Base-by-base conservation (phyloP, 2,329 filamentous ascomycete species). In the Cercospora janseana region DNA sequence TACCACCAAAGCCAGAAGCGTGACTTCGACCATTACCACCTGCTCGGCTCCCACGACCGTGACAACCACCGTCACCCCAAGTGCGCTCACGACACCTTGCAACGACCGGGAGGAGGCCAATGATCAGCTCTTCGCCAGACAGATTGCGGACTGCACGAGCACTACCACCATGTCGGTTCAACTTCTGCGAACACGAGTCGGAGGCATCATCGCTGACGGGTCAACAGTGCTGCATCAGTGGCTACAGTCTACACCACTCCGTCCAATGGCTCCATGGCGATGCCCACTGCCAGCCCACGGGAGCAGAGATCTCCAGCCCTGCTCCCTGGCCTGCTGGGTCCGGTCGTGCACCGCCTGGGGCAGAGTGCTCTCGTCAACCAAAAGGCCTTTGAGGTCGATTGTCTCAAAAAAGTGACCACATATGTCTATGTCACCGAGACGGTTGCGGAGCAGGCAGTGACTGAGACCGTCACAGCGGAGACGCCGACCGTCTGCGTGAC, bases 181-280 rank as follows among this genome's bases (percentile, higher is more conserved):
- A 26, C 15, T 3, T 4, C 20, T n/a, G 2, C 21, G n/a, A 10
- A 20, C 24, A 8, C n/a, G 6, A n/a, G 31, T 12, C 15, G 9
- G 10, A 20, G 18, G 20, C 26, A 23, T n/a, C n/a, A n/a, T 24
- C 28, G 37, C 44, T 44, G n/a, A 47, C 15, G 20, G 9, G 1
- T 3, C 9, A 31, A n/a, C 32, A 60, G 57, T 7, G 49, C 48
- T 4, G 43, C 49, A 15, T 47, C 49, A 13, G 55, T 52, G 18
- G 46, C 58, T 8, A 63, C 59, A 18, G 50, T 59, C 10, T 63
- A 60, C 50, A 63, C 60, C 2, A 60, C 58, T 23, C 47, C 41
- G 23, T 62, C 60, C 55, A 59, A 52, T 29, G 52, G 43, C 34
- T 54, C 47, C 21, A 26, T 55, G 9, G 55, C 58, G 12, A 60